These are phyloP conservation scores for Paratinospora sagittata DNA, from an alignment of 164 flowering plant genomes.

Conservation along the genomic window DNA sequence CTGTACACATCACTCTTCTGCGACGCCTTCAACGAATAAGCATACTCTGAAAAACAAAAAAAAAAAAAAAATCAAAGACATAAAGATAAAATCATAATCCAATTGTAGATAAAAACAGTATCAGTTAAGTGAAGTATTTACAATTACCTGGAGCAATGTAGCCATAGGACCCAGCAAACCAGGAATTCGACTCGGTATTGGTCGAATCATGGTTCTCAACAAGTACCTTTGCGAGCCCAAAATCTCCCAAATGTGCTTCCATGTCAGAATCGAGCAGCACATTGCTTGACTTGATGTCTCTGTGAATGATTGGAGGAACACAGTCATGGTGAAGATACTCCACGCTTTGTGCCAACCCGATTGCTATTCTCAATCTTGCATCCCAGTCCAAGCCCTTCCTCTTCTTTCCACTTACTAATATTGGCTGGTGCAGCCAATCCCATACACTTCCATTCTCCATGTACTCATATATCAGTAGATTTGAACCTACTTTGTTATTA, in stretches of 20 bases:
- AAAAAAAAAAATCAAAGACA: background rate
- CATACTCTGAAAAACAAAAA: slow-evolving; percentile 87
- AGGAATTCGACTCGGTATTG: slow-evolving; percentile 51
- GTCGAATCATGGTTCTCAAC: slow-evolving; percentile 41
- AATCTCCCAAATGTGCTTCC: slow-evolving; percentile 97
- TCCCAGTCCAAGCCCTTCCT: slow-evolving; percentile 67
- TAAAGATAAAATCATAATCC: background rate
- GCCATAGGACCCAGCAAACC: slow-evolving; percentile 95
- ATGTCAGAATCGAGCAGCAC: slow-evolving; percentile 69
- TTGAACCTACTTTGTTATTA: slow-evolving; percentile 39
- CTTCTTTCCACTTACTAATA: slow-evolving; percentile 35
- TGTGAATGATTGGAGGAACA: slow-evolving; percentile 75
- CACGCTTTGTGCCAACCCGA: slow-evolving; percentile 83
- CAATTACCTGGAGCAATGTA: slow-evolving; percentile 93
- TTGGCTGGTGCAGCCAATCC: slow-evolving; percentile 82
- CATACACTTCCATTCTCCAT: slow-evolving; percentile 96
- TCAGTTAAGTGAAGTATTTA: no score
- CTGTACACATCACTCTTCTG: slow-evolving; percentile 96
- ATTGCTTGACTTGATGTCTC: slow-evolving; percentile 93
- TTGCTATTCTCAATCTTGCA: slow-evolving; percentile 56
- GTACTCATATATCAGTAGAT: slow-evolving; percentile 79
- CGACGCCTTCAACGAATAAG: slow-evolving; percentile 80
- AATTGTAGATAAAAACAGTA: no score
- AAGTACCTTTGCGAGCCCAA: slow-evolving; percentile 76
- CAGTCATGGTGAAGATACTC: slow-evolving; percentile 97